Base-by-base conservation (phyloP, 495 filamentous ascomycete species). In the Penicillium bovifimosum region DNA sequence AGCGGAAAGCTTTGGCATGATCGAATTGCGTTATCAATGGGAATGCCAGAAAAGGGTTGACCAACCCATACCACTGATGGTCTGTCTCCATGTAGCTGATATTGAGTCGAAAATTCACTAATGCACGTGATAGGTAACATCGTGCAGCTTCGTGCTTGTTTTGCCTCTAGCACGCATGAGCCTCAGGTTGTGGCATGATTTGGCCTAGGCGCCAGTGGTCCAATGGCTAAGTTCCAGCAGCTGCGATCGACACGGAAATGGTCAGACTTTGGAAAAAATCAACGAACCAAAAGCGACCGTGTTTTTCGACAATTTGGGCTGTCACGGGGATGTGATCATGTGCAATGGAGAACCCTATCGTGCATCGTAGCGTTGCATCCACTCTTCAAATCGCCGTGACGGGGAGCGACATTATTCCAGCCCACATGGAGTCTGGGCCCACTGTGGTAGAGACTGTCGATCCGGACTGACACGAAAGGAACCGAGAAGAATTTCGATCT, bases 401-500 rank as follows among this genome's bases (percentile, higher is more conserved):
- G 8, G n/a, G 26, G 4, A 29, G 31, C 39, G 33, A 38, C 46
- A 48, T 48, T 17, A 7, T 26, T 13, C 3, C 18, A 33, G 16
- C 9, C 34, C 46, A 48, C 35, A 34, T 41, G 41, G 33, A n/a
- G 33, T 17, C 24, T 45, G 24, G 48, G 17, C 9, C 38, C 46
- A 52, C 39, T 29, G 20, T 26, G 34, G n/a, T 34, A 35, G 33
- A 47, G 17, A 0, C 32, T 31, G 20, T 24, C 20, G 32, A 35
- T 28, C 18, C 28, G 49, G 32, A 18, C 28, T 41, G 18, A 20
- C 20, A 40, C 13, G 8, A n/a, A 11, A 44, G 18, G 27, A 53
- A 45, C 36, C 18, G 18, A 29, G 36, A 44, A 49, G 48, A 50
- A 31, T 29, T 57, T 57, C 54, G 58, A 45, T 18, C 26, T 33